Percentiles rank a stretch among this genome's conserved stretches.
These are phyloP conservation scores for Wallacemonas sp. DNA, from an alignment of 208 protist genomes.

Conservation along the genomic window DNA sequence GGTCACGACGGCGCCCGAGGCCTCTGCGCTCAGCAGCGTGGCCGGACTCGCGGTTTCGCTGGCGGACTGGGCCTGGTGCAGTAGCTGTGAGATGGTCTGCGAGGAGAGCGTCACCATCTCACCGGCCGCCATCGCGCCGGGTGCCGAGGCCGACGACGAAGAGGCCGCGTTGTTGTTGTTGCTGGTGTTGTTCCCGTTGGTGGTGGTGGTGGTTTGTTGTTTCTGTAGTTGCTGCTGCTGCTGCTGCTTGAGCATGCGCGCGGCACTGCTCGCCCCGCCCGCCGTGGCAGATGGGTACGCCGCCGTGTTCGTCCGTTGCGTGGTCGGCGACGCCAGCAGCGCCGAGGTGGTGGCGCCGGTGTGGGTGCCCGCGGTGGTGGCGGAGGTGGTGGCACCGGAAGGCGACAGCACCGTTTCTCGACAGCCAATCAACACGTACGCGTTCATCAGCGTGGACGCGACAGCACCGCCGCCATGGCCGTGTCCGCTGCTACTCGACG, in stretches of 20 bases:
- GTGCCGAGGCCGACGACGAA: background rate
- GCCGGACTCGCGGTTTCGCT: background rate
- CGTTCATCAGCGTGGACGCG: background rate
- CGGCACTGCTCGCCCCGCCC: slow-evolving; percentile 11
- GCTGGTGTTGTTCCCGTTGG: no score
- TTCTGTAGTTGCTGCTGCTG: background rate
- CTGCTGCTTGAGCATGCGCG: slow-evolving; percentile 16
- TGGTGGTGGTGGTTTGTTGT: no score
- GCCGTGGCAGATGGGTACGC: background rate
- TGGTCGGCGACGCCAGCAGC: background rate
- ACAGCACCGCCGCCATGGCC: background rate
- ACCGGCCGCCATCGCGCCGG: background rate
- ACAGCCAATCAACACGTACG: background rate
- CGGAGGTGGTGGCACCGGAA: background rate
- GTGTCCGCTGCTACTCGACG: background rate
- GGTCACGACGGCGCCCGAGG: background rate
- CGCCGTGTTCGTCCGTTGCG: background rate
- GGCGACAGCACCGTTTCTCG: background rate
- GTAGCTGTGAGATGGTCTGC: slow-evolving; percentile 7
- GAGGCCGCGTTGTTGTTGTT: background rate
- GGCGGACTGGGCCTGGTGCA: slow-evolving; percentile 6
- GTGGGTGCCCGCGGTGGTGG: background rate
- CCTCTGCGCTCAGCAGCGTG: slow-evolving; percentile 1
- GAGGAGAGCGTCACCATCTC: background rate
- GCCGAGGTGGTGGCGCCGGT: background rate